Evolutionary conservation across 2,329 filamentous ascomycete genomes (phyloP).

Genomic region (Aspergillus brasiliensis): DNA sequence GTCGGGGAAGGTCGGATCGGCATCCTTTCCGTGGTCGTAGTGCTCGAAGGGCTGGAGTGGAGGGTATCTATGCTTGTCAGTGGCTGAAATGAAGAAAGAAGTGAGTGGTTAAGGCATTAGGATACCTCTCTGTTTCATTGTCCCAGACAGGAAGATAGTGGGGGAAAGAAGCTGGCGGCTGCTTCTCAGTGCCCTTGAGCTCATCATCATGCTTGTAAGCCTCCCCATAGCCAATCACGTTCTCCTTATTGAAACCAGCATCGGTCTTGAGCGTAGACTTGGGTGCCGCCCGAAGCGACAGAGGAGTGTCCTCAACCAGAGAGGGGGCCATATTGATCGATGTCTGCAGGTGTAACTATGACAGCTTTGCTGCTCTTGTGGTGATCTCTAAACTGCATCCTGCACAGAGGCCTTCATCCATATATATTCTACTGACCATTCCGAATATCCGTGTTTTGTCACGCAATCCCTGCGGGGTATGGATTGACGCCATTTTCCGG

Average conservation of each 20-base stretch:
- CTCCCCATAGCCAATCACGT: slow-evolving; percentile 35
- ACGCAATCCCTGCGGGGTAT: slow-evolving; percentile 29
- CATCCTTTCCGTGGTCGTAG: slow-evolving; percentile 74
- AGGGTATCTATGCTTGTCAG: slow-evolving; percentile 48
- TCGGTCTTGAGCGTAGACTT: slow-evolving; percentile 31
- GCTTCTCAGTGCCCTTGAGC: slow-evolving; percentile 55
- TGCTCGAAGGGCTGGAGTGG: slow-evolving; percentile 71
- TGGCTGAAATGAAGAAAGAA: neutral
- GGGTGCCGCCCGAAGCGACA: slow-evolving; percentile 30
- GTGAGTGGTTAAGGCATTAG: neutral
- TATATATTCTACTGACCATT: slow-evolving; percentile 10
- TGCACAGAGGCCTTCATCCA: neutral
- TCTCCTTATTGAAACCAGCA: slow-evolving; percentile 40
- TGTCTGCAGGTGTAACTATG: neutral
- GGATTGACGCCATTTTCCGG: slow-evolving; percentile 8
- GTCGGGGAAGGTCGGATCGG: slow-evolving; percentile 69
- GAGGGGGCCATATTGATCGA: slow-evolving; percentile 37
- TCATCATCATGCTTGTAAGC: slow-evolving; percentile 52
- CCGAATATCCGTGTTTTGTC: slow-evolving; percentile 19
- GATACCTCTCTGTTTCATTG: slow-evolving; percentile 51
- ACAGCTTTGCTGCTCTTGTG: neutral
- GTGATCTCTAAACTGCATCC: neutral
- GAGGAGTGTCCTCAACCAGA: slow-evolving; percentile 29
- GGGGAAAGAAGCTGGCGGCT: slow-evolving; percentile 64
- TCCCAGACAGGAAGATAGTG: slow-evolving; percentile 76